These are phyloP conservation scores for Cyanidium caldarium DNA, from an alignment of 23 red algal genomes.

Conservation along the genomic window DNA sequence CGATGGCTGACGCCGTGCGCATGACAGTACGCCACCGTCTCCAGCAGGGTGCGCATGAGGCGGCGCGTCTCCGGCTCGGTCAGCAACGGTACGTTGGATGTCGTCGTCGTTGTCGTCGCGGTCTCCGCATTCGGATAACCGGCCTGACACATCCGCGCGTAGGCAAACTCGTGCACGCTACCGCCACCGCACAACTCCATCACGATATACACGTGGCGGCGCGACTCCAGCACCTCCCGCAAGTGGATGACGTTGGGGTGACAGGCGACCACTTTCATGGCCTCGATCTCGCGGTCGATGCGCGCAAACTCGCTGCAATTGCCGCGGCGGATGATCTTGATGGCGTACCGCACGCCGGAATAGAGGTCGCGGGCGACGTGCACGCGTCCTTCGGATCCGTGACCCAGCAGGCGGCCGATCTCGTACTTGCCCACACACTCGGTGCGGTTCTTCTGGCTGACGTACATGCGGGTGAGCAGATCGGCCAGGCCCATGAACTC, in stretches of 20 bases:
- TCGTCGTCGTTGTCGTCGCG: too few relatives aligned
- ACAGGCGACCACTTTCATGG: slow-evolving; percentile 33
- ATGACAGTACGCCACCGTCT: slow-evolving; percentile 69
- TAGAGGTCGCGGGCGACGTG: slow-evolving; percentile 43
- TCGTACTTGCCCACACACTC: slow-evolving; percentile 85
- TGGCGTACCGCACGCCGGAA: slow-evolving; percentile 48
- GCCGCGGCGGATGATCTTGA: slow-evolving; percentile 90
- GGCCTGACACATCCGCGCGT: slow-evolving; percentile 32
- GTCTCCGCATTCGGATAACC: neutral
- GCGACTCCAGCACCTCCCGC: slow-evolving; percentile 72
- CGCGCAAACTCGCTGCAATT: slow-evolving; percentile 76
- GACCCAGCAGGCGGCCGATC: slow-evolving; percentile 62
- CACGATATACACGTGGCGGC: slow-evolving; percentile 55
- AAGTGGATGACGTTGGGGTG: slow-evolving; percentile 80
- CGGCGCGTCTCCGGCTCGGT: slow-evolving; percentile 55
- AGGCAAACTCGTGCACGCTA: slow-evolving; percentile 54
- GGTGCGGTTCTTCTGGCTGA: slow-evolving; percentile 80
- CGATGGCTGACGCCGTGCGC: slow-evolving; percentile 68
- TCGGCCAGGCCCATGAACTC: slow-evolving; percentile 97
- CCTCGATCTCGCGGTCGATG: slow-evolving; percentile 88
- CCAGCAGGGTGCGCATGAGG: slow-evolving; percentile 65
- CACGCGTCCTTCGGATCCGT: slow-evolving; percentile 66
- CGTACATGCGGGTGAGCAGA: slow-evolving; percentile 84
- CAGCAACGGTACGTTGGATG: too few relatives aligned
- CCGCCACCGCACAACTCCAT: slow-evolving; percentile 95